A percentile compares a stretch with the other conserved stretches of the same genome.
phyloP scores from a whole-genome alignment of 768 basidiomycete species.

The Tulasnella sp. region DNA sequence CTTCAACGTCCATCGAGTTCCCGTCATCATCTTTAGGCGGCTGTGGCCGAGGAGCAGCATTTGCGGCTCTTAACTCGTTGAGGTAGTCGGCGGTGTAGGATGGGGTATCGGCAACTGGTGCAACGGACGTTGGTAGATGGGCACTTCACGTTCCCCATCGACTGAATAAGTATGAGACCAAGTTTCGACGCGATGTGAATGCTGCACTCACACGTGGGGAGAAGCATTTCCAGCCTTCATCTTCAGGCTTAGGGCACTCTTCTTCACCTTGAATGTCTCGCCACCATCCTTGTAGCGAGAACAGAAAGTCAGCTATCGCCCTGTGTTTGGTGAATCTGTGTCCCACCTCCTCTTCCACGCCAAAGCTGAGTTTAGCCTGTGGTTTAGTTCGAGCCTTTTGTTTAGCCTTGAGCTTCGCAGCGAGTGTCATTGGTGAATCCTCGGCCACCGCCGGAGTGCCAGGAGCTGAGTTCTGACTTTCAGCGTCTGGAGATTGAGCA shows the following conservation, averaged over 20 bases:
- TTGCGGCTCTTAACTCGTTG: slow-evolving; percentile 70
- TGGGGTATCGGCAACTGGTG: slow-evolving; percentile 30
- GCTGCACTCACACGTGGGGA: slow-evolving; percentile 1
- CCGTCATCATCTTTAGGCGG: background rate
- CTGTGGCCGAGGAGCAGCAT: slow-evolving; percentile 27
- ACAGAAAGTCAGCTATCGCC: slow-evolving; percentile 18
- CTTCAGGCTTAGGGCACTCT: slow-evolving; percentile 66
- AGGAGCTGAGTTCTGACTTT: background rate
- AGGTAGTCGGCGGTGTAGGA: slow-evolving; percentile 67
- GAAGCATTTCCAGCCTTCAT: slow-evolving; percentile 21
- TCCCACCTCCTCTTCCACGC: slow-evolving; percentile 55
- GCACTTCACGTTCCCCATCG: background rate
- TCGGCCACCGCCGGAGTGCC: background rate
- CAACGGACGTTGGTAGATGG: background rate
- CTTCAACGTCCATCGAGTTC: background rate
- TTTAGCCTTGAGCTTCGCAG: slow-evolving; percentile 60
- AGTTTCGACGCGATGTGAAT: background rate
- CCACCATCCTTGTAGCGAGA: slow-evolving; percentile 36
- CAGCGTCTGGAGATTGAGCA: background rate
- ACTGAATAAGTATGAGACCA: slow-evolving; percentile 5
- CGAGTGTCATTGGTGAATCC: slow-evolving; percentile 23
- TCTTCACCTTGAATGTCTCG: slow-evolving; percentile 71
- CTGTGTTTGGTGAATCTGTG: slow-evolving; percentile 9
- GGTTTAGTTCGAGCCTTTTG: slow-evolving; percentile 52
- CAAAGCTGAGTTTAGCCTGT: slow-evolving; percentile 70